Conservation (phyloP, 257 asterid species). For the Nicotiana tabacum region DNA sequence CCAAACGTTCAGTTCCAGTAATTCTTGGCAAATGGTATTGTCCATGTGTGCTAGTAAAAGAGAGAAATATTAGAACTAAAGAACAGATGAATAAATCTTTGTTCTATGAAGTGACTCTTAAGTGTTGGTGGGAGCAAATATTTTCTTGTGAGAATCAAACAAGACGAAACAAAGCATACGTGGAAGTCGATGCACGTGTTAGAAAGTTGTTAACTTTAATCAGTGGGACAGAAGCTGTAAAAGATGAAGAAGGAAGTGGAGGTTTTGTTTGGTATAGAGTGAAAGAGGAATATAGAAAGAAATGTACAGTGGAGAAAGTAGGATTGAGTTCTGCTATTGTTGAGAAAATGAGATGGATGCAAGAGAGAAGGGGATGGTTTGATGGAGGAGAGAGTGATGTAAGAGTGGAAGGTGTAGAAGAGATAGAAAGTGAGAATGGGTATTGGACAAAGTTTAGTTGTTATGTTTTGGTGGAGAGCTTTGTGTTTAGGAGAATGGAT, state of each 20-base stretch:
- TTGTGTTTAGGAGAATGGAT: constrained; percentile 65
- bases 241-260: constrained; percentile 29
- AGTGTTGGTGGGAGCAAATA: constrained; percentile 81
- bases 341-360: constrained; percentile 65
- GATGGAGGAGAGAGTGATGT: constrained; percentile 50
- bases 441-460: constrained; percentile 65
- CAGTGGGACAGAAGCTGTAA: constrained; percentile 56
- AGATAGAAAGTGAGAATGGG: constrained; percentile 28
- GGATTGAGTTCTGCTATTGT: constrained; percentile 42
- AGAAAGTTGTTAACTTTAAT: constrained; percentile 46
- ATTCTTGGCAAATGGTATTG: constrained; percentile 64
- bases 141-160: constrained; percentile 39
- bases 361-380: constrained; percentile 69
- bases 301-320: constrained; percentile 24
- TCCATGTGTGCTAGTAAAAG: constrained; percentile 59
- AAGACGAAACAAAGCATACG: not conserved
- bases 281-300: constrained; percentile 24
- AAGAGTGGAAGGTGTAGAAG: constrained; percentile 46
- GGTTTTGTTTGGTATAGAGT: constrained; percentile 53
- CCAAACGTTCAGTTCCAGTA: constrained; percentile 48
- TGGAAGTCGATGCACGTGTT: constrained; percentile 42
- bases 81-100: constrained; percentile 51
- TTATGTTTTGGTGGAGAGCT: constrained; percentile 74
- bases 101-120: constrained; percentile 56
- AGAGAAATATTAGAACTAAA: constrained; percentile 20